Base-by-base conservation (phyloP, 1,284 basidiomycete genomes). In the Chalciporus sp. region DNA sequence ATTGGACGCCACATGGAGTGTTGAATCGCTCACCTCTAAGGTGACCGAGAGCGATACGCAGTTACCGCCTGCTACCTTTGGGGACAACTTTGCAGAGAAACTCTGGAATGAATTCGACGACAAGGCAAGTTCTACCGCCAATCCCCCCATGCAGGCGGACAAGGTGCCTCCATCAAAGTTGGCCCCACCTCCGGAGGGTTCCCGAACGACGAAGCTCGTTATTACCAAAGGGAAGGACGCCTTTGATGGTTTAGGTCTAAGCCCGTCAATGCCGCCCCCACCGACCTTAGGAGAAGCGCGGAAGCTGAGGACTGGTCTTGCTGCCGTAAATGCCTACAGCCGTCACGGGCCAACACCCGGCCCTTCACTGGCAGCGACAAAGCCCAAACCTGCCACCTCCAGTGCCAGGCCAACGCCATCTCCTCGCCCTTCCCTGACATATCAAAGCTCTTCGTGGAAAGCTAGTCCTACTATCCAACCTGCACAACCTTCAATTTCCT, bases 221-320 rank as follows among this genome's bases (percentile, higher is more conserved):
- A 63, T 67, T 35, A 64, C 63, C 49, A 76, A 75, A 51, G 74
- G 76, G 26, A 85, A 79, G 57, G 89, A 92, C 67, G 90, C 90
- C 3, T 92, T 92, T 60, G 87, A 88, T 44, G 89, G 86, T 11
- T 73, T 92, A 35, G 88, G 85, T 7, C 63, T 89, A 16, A 68
- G 73, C 52, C 59, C 71, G 20, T 68, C 78, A 8, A 74, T 72
- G 19, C 75, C 74, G 47, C 75, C 79, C 5, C 74, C 81, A 17
- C 86, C 83, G 23, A 91, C 89, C 1, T 74, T 91, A 4, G 89
- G 81, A n/a, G 88, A 91, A 63, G 88, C 86, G 29, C 77, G 88
- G 46, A 85, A 84, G 64, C 68, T 85, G 53, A 76, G 86, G 45
- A 88, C 87, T 9, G 87, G 86, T 6, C 62, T 88, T 45, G 85